These are phyloP conservation scores for Aureobasidium sp. DNA, from an alignment of 2,329 filamentous ascomycete species.

Conservation along the genomic window DNA sequence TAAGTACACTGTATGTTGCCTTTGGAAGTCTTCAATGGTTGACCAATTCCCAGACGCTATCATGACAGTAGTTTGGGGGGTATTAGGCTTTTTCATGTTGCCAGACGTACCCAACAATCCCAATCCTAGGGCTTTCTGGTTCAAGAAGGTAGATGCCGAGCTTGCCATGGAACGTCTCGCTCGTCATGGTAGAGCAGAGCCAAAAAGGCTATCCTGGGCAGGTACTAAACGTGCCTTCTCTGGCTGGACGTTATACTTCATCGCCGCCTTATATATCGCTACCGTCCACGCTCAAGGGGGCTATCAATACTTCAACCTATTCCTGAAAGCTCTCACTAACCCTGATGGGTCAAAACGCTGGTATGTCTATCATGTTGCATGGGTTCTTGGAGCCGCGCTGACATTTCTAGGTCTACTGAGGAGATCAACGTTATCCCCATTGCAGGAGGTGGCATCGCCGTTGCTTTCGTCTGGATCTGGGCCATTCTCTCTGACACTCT, in stretches of 20 bases:
- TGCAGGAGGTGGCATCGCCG: conserved; percentile 39
- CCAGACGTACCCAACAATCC: conserved; percentile 30
- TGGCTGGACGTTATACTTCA: conserved; percentile 39
- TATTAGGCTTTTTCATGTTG: conserved; percentile 27
- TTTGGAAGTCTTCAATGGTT: background rate
- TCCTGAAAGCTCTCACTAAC: conserved; percentile 32
- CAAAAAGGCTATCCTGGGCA: conserved; percentile 37
- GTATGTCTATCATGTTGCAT: conserved; percentile 20
- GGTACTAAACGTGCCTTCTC: conserved; percentile 36
- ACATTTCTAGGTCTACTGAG: conserved; percentile 16
- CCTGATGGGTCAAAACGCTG: conserved; percentile 35
- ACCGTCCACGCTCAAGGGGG: conserved; percentile 40
- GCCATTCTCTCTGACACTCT: conserved; percentile 43
- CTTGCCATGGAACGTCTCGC: conserved; percentile 37
- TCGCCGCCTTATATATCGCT: conserved; percentile 37
- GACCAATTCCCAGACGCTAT: conserved; percentile 19
- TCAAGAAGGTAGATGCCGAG: conserved; percentile 32
- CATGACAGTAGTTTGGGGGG: conserved; percentile 29
- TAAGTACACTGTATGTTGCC: background rate
- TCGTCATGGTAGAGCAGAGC: conserved; percentile 37
- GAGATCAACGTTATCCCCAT: conserved; percentile 43
- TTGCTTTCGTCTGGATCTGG: conserved; percentile 47
- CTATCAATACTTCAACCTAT: conserved; percentile 38
- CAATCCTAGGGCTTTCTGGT: conserved; percentile 35
- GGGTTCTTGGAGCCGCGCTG: background rate